phyloP scores from a whole-genome alignment of 768 basidiomycete genomes.

The Rhodotorula graminis region DNA sequence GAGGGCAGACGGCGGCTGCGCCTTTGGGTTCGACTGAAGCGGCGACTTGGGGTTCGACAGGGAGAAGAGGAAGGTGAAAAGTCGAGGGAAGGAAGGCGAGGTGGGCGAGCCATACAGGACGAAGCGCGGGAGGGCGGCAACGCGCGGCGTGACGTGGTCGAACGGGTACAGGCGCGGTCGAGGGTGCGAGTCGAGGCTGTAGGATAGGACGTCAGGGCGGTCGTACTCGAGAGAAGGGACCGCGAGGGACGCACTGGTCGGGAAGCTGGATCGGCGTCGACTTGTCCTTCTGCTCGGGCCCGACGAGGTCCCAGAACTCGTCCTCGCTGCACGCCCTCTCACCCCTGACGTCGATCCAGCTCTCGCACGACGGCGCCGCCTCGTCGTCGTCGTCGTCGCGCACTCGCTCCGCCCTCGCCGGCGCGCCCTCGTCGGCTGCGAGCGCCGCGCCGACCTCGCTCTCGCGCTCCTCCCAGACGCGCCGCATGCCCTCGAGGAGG shows the following conservation, averaged over 20 bases:
- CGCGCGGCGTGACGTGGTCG: slow-evolving; percentile 60
- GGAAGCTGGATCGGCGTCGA: slow-evolving; percentile 34
- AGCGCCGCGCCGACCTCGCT: neutral
- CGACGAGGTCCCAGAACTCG: slow-evolving; percentile 57
- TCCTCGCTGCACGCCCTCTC: slow-evolving; percentile 52
- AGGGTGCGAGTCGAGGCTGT: neutral
- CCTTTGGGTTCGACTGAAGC: slow-evolving; percentile 42
- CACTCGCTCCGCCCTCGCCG: neutral
- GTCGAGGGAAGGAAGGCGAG: slow-evolving; percentile 63
- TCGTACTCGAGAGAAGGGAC: too few relatives aligned
- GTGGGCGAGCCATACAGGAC: slow-evolving; percentile 70
- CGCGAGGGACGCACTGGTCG: slow-evolving; percentile 4
- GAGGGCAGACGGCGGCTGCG: neutral
- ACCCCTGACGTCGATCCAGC: slow-evolving; percentile 43
- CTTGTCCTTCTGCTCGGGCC: slow-evolving; percentile 58
- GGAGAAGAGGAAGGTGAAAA: slow-evolving; percentile 60
- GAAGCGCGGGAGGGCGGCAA: slow-evolving; percentile 52
- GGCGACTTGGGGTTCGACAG: slow-evolving; percentile 23
- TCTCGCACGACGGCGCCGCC: slow-evolving; percentile 21
- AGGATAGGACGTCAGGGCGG: neutral
- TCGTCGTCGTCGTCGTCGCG: neutral
- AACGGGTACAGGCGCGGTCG: slow-evolving; percentile 56
- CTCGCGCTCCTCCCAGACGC: slow-evolving; percentile 17
- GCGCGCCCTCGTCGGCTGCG: neutral
- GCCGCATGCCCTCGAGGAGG: slow-evolving; percentile 29